Evolutionary conservation across 2,329 filamentous ascomycete genomes (phyloP).

Genomic region (Colletotrichum zoysiae): DNA sequence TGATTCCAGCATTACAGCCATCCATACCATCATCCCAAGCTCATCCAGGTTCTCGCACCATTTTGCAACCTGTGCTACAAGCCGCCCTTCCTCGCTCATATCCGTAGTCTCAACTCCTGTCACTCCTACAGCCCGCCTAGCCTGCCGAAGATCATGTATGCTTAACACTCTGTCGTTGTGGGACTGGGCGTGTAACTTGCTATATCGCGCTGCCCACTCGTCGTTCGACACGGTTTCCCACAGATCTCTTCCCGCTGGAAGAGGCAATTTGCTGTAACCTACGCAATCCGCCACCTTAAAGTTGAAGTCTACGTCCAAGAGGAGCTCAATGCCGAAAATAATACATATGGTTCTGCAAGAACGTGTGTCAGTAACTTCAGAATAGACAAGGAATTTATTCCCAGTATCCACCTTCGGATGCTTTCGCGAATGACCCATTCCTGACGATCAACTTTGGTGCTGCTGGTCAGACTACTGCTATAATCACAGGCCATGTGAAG

Average conservation of each 20-base stretch:
- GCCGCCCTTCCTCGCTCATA: constrained; percentile 8
- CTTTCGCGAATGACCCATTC: constrained; percentile 29
- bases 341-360: constrained; percentile 19
- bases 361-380: neutral
- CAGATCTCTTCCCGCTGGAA: constrained; percentile 19
- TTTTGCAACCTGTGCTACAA: constrained; percentile 40
- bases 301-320: constrained; percentile 20
- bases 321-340: constrained; percentile 25
- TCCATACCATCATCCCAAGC: constrained; percentile 48
- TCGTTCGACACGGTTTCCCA: constrained; percentile 27
- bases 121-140: constrained; percentile 1
- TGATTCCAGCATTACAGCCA: constrained; percentile 49
- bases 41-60: constrained; percentile 48
- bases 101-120: neutral
- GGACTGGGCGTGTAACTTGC: constrained; percentile 2
- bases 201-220: constrained; percentile 30
- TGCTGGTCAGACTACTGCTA: constrained; percentile 2
- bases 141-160: constrained; percentile 10
- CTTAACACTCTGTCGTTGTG: constrained; percentile 10
- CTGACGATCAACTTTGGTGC: constrained; percentile 7
- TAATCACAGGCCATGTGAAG: constrained; percentile 12
- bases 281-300: neutral
- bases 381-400: neutral
- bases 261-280: constrained; percentile 15
- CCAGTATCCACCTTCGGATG: neutral